Evolutionary conservation across 202 grass and related monocot genomes (phyloP), one percentile per base, ranked within the genome.

Genomic region (Panicum virgatum): DNA sequence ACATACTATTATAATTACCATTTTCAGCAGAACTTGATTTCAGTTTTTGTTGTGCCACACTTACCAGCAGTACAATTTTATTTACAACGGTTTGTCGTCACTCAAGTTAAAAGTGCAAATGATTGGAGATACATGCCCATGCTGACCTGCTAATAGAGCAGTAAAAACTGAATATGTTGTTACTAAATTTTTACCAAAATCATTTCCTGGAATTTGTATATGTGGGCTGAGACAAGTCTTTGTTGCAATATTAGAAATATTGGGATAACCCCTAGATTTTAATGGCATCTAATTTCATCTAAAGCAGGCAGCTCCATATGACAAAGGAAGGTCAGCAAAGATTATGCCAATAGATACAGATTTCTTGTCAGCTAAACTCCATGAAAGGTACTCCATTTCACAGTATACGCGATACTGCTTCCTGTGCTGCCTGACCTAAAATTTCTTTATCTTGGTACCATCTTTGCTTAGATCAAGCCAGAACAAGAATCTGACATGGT

Each of bases 301-400:
- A 56, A 84, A 80, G 60, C 85, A 90, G 88, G 88, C 20, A 79
- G 68, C 66, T 79, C 44, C 79, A 60, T 75, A 89, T 80, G 74
- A 80, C 38, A 86, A 91, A 88, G 78, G 53, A 18, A 90, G 77
- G 48, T 82, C 87, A 83, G 89, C 87, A 84, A 93, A 90, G 75
- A 66, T 94, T 60, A 91, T 73, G 60, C 83, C 89, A 23, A 81
- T 88, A 9, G 83, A 91, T 80, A 32, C 69, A 89, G 89, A 90
- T 73, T 85, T 85, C 69, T 79, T 92, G 78, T 57, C 87, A 90
- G 84, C 82, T 57, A 90, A 93, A 54, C 57, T 86, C 62, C 76
- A 83, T 86, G 85, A 93, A 81, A 99, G 92, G 96, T 99, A 88
- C 30, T 73, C 23, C 45, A 88, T 80, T 58, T 6, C 0, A 74